Base-by-base conservation (phyloP, 108 stramenopile genomes). In the Cylindrotheca fusiformis region DNA sequence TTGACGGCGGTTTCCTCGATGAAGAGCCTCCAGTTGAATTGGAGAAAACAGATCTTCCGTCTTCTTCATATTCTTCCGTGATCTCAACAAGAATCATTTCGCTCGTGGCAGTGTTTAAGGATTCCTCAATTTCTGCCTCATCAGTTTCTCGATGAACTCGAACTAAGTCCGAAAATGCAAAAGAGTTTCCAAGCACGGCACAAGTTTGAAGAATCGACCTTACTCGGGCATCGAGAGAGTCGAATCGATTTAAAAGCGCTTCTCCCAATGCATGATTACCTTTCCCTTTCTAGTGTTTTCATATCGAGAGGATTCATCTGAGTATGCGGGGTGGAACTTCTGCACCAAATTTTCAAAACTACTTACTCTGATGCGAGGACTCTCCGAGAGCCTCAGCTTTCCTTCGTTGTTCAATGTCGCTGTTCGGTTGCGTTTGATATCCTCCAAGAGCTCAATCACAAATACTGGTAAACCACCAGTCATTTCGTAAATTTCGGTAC, bases 381-480 rank as follows among this genome's bases (percentile, higher is more conserved):
- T 51, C 8, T 64, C 63, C 33, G 60, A 63, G 52, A 63, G 51
- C 51, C 77, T 67, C 52, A 83, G 73, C 46, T 72, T 73, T 1
- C 68, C 83, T 28, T 47, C 73, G 1, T 85, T 32, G 1, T 47
- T 69, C 50, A 47, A 66, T 27, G 8, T 66, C 41, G 18, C 33
- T 32, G 20, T 70, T 52, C 17, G 19, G 27, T 53, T 22, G 10
- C 56, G 45, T 31, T 72, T 72, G 12, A 57, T 29, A 23, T 46
- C 49, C 48, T 87, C 79, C 1, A 88, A 51, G 33, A 79, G 65
- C 55, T 85, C 82, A 46, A 58, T 79, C 27, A 79, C 72, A 62
- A 80, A 88, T 46, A 79, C 78, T 57, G 87, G 87, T 71, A 85
- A 70, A 25, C 84, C 87, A 23, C 83, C 83, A 2, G 83, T 78